Conservation (phyloP, 2,329 filamentous ascomycete species). For the Leptographium galeiforme region DNA sequence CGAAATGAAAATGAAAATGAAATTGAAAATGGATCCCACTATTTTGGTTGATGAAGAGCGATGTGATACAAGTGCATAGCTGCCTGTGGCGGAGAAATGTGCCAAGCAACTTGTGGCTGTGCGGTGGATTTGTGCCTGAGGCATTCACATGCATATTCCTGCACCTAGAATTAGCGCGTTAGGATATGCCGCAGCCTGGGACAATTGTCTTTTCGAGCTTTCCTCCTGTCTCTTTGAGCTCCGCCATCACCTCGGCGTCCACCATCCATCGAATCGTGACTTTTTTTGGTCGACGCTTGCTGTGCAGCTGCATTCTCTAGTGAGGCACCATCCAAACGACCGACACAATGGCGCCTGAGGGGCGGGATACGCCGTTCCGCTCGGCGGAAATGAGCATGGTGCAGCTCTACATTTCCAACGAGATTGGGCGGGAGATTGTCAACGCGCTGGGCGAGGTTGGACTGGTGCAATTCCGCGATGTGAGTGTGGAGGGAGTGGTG, state of each 20-base stretch:
- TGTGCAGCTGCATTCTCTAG: not conserved
- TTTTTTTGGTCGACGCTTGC: not conserved
- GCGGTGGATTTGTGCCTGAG: conserved; percentile 7
- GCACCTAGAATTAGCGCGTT: conserved; percentile 1
- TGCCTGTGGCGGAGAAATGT: not conserved
- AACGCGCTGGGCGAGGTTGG: conserved; percentile 93
- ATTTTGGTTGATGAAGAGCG: no score
- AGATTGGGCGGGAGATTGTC: conserved; percentile 95
- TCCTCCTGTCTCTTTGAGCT: not conserved
- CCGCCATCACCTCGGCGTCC: conserved; percentile 6
- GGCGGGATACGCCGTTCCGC: conserved; percentile 92
- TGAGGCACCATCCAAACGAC: not conserved
- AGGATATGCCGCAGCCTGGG: conserved; percentile 11
- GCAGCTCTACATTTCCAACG: conserved; percentile 97
- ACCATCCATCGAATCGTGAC: conserved; percentile 1
- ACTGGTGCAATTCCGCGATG: conserved; percentile 93
- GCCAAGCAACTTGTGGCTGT: not conserved
- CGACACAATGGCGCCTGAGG: conserved; percentile 44
- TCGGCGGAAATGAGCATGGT: conserved; percentile 99
- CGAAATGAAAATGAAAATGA: no score
- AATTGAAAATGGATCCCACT: not conserved
- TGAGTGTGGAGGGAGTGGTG: conserved; percentile 31
- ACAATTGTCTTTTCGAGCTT: conserved; percentile 3
- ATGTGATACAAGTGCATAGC: no score
- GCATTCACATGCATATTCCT: conserved; percentile 1